These are phyloP conservation scores for Leccinum longicurvipes DNA, from an alignment of 768 basidiomycete genomes.

Conservation along the genomic window DNA sequence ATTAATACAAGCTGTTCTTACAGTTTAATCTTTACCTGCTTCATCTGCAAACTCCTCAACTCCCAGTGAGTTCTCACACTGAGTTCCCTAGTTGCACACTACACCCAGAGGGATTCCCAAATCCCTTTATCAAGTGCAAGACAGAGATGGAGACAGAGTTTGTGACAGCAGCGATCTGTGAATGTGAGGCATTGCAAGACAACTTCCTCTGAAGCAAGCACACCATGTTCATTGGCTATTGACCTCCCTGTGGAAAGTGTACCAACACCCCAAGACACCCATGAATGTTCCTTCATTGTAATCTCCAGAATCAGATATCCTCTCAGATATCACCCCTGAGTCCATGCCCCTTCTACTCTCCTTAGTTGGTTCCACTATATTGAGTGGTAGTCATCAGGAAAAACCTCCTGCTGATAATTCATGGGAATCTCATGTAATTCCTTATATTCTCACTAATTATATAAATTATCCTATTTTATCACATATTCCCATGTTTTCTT, in stretches of 20 bases:
- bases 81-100: too few species aligned
- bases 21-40: too few species aligned
- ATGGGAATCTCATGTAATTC: too few species aligned
- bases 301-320: constrained; percentile 24
- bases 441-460: too few species aligned
- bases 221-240: constrained; percentile 35
- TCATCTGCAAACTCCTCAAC: too few species aligned
- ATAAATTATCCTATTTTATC: too few species aligned
- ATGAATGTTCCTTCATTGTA: constrained; percentile 24
- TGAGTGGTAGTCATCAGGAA: constrained; percentile 10
- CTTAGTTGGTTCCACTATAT: constrained; percentile 26
- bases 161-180: constrained; percentile 43
- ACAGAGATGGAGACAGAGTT: constrained; percentile 43
- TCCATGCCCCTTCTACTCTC: constrained; percentile 41
- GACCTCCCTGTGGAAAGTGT: constrained; percentile 26
- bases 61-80: too few species aligned
- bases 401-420: too few species aligned
- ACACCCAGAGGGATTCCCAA: too few species aligned
- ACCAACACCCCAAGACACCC: constrained; percentile 28
- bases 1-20: too few species aligned
- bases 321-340: constrained; percentile 20
- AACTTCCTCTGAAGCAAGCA: constrained; percentile 34
- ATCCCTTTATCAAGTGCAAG: too few species aligned
- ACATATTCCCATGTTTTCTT: too few species aligned
- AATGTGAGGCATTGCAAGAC: constrained; percentile 38